Percentiles rank a stretch among this genome's conserved stretches.
These are phyloP conservation scores for Calophaca sinica DNA, from an alignment of 306 rosid genomes.

Conservation along the genomic window DNA sequence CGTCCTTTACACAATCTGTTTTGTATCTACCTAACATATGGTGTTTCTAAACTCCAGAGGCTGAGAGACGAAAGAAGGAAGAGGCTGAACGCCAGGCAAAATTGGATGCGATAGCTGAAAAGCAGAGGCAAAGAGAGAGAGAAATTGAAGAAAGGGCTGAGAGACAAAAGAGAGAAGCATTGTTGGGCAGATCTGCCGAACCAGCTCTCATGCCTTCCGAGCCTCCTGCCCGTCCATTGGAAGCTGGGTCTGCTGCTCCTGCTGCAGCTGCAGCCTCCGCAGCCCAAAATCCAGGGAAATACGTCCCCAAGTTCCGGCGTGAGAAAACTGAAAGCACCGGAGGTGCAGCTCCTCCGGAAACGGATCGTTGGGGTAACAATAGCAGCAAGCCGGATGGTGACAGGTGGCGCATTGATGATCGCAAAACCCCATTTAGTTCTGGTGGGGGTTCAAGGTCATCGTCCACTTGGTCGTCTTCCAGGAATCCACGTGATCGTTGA, in stretches of 20 bases:
- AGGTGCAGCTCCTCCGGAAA: conserved; percentile 60
- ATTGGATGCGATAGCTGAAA: conserved; percentile 78
- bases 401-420: conserved; percentile 82
- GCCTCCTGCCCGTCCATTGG: conserved; percentile 55
- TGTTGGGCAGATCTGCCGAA: conserved; percentile 61
- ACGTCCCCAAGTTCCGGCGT: conserved; percentile 72
- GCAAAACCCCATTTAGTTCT: conserved; percentile 57
- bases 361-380: conserved; percentile 64
- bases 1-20: not conserved
- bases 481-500: conserved; percentile 57
- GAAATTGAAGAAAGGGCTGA: conserved; percentile 82
- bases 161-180: conserved; percentile 65
- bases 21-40: not conserved
- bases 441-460: conserved; percentile 61
- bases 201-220: conserved; percentile 53
- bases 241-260: conserved; percentile 53
- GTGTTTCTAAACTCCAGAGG: conserved; percentile 62
- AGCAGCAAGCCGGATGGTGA: conserved; percentile 57
- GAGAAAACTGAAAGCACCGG: conserved; percentile 51
- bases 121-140: conserved; percentile 79
- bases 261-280: conserved; percentile 48
- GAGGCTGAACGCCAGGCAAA: conserved; percentile 77
- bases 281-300: conserved; percentile 59
- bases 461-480: conserved; percentile 81
- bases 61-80: conserved; percentile 78